Evolutionary conservation across 2,329 filamentous ascomycete species (phyloP).

Genomic region (Colletotrichum agaves): DNA sequence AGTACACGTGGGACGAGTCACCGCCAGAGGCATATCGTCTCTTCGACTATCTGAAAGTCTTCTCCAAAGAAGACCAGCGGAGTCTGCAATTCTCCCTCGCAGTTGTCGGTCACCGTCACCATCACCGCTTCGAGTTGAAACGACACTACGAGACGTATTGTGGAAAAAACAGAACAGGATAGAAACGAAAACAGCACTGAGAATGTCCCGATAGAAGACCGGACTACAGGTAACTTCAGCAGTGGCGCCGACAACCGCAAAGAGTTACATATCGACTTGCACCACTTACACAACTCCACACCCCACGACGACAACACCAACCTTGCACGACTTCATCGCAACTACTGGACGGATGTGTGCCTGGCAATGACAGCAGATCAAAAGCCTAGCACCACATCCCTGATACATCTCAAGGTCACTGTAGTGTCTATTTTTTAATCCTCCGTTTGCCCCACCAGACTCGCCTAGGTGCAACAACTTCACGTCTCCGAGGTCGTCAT

Average conservation of each 20-base stretch:
- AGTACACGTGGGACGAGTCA: slow-evolving; percentile 37
- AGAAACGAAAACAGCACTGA: not conserved
- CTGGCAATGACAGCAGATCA: slow-evolving; percentile 30
- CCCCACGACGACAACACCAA: slow-evolving; percentile 19
- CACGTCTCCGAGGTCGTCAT: slow-evolving; percentile 15
- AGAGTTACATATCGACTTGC: slow-evolving; percentile 18
- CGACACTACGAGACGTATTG: slow-evolving; percentile 11
- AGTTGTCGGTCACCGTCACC: slow-evolving; percentile 4
- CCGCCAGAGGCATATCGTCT: slow-evolving; percentile 28
- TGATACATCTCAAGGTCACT: slow-evolving; percentile 15
- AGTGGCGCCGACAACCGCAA: slow-evolving; percentile 18
- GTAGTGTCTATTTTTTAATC: slow-evolving; percentile 12
- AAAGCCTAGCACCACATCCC: not conserved
- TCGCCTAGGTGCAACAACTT: slow-evolving; percentile 13
- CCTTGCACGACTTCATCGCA: slow-evolving; percentile 27
- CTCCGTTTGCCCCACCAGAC: slow-evolving; percentile 19
- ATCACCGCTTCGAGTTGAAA: slow-evolving; percentile 26
- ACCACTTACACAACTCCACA: slow-evolving; percentile 1
- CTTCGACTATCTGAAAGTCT: not conserved
- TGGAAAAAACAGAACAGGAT: not conserved
- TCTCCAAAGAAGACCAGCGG: slow-evolving; percentile 17
- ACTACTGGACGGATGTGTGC: slow-evolving; percentile 12
- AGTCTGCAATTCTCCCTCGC: not conserved
- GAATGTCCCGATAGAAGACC: slow-evolving; percentile 25
- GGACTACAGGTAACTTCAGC: slow-evolving; percentile 16